These are phyloP conservation scores for Postia placenta DNA, from an alignment of 768 basidiomycete species.

Conservation along the genomic window DNA sequence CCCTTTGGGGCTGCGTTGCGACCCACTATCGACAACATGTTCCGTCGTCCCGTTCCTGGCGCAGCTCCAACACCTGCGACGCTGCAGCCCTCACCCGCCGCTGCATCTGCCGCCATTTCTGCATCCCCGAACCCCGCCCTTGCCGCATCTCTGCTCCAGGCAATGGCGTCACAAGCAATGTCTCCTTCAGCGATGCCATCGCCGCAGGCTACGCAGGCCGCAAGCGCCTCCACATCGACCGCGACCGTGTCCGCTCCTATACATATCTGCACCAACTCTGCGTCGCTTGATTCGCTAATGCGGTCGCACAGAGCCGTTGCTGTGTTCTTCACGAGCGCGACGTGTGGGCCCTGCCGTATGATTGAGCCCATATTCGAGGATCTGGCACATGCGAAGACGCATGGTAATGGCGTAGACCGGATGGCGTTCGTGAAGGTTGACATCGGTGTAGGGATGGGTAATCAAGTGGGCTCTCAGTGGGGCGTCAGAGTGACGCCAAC, in stretches of 20 bases:
- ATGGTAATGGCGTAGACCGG: conserved; percentile 25
- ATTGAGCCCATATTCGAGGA: conserved; percentile 82
- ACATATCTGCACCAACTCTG: conserved; percentile 66
- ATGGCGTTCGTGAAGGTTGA: conserved; percentile 85
- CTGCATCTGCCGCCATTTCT: conserved; percentile 23
- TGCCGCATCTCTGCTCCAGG: conserved; percentile 48
- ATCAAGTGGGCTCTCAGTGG: conserved; percentile 53
- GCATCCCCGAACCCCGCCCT: conserved; percentile 42
- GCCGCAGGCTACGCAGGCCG: conserved; percentile 15
- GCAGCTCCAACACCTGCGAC: conserved; percentile 27
- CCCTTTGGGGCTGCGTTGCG: conserved; percentile 82
- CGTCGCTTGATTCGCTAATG: conserved; percentile 66
- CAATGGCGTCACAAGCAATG: conserved; percentile 48
- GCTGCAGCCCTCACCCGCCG: conserved; percentile 25
- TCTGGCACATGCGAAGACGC: conserved; percentile 57
- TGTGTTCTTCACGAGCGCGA: conserved; percentile 74
- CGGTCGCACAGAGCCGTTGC: conserved; percentile 63
- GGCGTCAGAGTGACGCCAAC: conserved; percentile 78
- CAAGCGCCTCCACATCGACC: conserved; percentile 30
- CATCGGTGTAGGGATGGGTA: conserved; percentile 60
- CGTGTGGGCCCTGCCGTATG: conserved; percentile 75
- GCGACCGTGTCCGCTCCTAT: conserved; percentile 55
- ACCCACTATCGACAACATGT: conserved; percentile 92
- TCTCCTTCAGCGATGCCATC: conserved; percentile 16
- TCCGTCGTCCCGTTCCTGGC: conserved; percentile 47